A percentile compares a stretch with the other conserved stretches of the same genome.
Evolutionary conservation across 2,329 filamentous ascomycete species (phyloP).

Genomic region (Talaromyces marneffei): DNA sequence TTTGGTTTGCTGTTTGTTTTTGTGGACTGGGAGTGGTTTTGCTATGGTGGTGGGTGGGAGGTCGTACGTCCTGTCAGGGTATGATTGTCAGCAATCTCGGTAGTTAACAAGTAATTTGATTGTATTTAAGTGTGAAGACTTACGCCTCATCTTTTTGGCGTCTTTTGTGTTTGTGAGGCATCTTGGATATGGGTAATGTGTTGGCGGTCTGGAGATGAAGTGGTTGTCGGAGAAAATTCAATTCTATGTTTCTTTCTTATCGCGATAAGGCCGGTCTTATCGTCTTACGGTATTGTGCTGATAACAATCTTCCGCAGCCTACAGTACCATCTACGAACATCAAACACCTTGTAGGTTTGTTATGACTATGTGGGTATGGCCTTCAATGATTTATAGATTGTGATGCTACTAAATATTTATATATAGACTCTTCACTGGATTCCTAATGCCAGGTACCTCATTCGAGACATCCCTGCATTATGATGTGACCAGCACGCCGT

Average conservation of each 20-base stretch:
- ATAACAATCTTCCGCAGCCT: neutral
- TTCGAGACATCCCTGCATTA: no score
- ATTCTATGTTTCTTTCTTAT: conserved; percentile 1
- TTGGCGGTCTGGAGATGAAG: neutral
- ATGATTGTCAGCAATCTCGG: neutral
- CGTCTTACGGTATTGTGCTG: neutral
- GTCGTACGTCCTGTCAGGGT: conserved; percentile 40
- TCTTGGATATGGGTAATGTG: conserved; percentile 32
- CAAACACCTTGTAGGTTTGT: neutral
- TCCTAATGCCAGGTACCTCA: no score
- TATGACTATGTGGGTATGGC: neutral
- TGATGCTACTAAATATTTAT: neutral
- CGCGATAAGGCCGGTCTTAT: neutral
- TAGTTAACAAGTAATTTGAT: no score
- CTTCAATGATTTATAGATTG: conserved; percentile 18
- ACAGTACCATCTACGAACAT: no score
- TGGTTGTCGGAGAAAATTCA: conserved; percentile 1
- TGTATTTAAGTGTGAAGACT: conserved; percentile 20
- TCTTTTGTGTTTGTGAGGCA: conserved; percentile 86
- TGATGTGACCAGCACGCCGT: no score
- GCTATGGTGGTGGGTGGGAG: conserved; percentile 58
- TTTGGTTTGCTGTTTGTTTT: conserved; percentile 32
- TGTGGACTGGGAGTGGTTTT: conserved; percentile 53
- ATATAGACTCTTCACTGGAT: neutral
- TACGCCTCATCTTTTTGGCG: conserved; percentile 48